These are phyloP conservation scores for Phoma sp. DNA, from an alignment of 2,329 filamentous ascomycete genomes.

Conservation along the genomic window DNA sequence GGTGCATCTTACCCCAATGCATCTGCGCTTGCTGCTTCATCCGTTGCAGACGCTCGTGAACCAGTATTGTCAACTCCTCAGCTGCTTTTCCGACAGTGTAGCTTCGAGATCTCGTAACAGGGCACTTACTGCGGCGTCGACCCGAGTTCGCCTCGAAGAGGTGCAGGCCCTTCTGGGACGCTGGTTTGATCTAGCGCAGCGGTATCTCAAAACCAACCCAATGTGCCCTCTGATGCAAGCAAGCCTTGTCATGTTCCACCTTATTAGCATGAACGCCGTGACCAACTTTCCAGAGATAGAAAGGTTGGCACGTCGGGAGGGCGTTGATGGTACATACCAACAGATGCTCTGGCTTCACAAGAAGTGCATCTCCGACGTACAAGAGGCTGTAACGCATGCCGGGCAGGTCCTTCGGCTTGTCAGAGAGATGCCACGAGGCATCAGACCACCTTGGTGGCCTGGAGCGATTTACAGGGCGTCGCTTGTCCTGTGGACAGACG, in stretches of 20 bases:
- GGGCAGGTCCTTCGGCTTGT: conserved; percentile 70
- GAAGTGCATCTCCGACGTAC: conserved; percentile 67
- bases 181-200: conserved; percentile 71
- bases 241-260: conserved; percentile 72
- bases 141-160: conserved; percentile 67
- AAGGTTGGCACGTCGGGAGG: conserved; percentile 67
- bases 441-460: conserved; percentile 74
- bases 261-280: conserved; percentile 72
- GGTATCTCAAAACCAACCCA: conserved; percentile 62
- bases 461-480: conserved; percentile 70
- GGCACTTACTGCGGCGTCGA: conserved; percentile 65
- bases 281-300: conserved; percentile 73
- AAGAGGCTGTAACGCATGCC: conserved; percentile 70
- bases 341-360: conserved; percentile 63
- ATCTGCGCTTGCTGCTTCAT: conserved; percentile 71
- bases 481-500: conserved; percentile 56
- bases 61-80: conserved; percentile 69
- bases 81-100: conserved; percentile 66
- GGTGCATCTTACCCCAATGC: conserved; percentile 60
- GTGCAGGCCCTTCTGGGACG: conserved; percentile 68
- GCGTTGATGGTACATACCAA: conserved; percentile 62
- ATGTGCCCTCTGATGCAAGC: conserved; percentile 66
- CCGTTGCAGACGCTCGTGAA: conserved; percentile 70
- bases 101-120: conserved; percentile 55
- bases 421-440: conserved; percentile 64